These are phyloP conservation scores for Keqinozyma sinolaborantium DNA, from an alignment of 1,139 yeast species.

Conservation along the genomic window DNA sequence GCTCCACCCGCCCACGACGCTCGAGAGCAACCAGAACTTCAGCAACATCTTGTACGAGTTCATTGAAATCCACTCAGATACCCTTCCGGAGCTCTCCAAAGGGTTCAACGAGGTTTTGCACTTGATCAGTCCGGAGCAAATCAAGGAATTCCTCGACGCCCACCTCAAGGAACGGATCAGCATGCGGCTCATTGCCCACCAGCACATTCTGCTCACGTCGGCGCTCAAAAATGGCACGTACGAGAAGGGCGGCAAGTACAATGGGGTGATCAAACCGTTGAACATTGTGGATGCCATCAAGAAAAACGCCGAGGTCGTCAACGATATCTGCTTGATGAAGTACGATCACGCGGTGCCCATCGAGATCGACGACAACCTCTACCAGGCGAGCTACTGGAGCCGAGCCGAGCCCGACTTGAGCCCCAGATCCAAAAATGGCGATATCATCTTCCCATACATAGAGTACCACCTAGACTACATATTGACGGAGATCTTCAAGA, in stretches of 20 bases:
- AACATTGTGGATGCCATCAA: constrained; percentile 58
- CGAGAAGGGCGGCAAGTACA: constrained; percentile 39
- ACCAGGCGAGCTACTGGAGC: constrained; percentile 33
- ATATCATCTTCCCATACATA: constrained; percentile 63
- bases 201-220: constrained; percentile 61
- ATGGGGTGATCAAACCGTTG: constrained; percentile 70
- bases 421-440: constrained; percentile 15
- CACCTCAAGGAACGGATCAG: constrained; percentile 83
- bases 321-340: constrained; percentile 76
- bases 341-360: constrained; percentile 71
- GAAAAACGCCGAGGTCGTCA: constrained; percentile 69
- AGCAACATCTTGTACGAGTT: constrained; percentile 52
- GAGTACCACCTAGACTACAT: constrained; percentile 87
- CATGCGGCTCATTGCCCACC: constrained; percentile 81
- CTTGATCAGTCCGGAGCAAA: constrained; percentile 45
- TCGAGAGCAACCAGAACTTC: constrained; percentile 53
- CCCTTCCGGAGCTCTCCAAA: constrained; percentile 72
- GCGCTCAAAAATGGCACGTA: constrained; percentile 26
- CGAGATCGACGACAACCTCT: constrained; percentile 45
- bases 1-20: constrained; percentile 35
- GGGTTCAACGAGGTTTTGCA: constrained; percentile 77
- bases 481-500: constrained; percentile 81
- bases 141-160: constrained; percentile 63
- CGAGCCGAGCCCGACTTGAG: constrained; percentile 22
- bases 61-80: constrained; percentile 76